Percentiles rank a stretch among this genome's conserved stretches.
phyloP scores from a whole-genome alignment of 2,329 filamentous ascomycete species.

The Phialophora expanda region DNA sequence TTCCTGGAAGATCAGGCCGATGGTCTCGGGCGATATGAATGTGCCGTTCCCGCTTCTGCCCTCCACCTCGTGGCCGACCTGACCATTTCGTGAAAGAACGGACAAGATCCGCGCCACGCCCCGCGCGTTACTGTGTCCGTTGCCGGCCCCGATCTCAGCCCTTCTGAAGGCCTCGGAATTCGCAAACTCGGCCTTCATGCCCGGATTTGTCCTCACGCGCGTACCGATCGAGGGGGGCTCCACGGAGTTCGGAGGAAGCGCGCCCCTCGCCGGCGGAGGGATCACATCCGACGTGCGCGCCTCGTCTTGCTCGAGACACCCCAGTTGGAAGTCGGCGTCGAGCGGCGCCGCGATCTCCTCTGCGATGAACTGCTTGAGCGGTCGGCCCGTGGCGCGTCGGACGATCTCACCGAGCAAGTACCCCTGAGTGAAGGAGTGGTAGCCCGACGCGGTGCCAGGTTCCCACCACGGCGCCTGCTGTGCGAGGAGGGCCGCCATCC shows the following conservation, averaged over 20 bases:
- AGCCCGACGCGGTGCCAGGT: conserved; percentile 51
- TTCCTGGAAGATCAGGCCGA: conserved; percentile 53
- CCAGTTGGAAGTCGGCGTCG: conserved; percentile 36
- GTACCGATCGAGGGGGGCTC: conserved; percentile 16
- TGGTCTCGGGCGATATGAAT: conserved; percentile 30
- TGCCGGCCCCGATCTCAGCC: conserved; percentile 49
- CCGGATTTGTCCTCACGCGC: conserved; percentile 24
- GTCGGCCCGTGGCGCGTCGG: conserved; percentile 31
- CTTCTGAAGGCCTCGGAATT: conserved; percentile 19
- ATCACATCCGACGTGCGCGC: conserved; percentile 40
- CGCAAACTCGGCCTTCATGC: conserved; percentile 21
- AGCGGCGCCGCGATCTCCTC: conserved; percentile 36
- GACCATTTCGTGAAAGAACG: conserved; percentile 26
- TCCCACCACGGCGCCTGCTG: conserved; percentile 52
- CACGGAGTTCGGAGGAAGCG: conserved; percentile 19
- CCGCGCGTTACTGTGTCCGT: conserved; percentile 55
- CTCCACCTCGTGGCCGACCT: conserved; percentile 13
- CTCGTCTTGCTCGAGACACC: conserved; percentile 29
- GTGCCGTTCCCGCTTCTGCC: not conserved
- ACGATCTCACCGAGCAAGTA: conserved; percentile 35
- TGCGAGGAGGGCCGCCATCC: conserved; percentile 45
- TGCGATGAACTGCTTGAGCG: conserved; percentile 31
- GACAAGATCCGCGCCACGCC: conserved; percentile 43
- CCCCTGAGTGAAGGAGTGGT: conserved; percentile 47
- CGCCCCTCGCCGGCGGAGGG: conserved; percentile 23